Conservation (phyloP, 257 asterid genomes). For the Solanum virginianum region DNA sequence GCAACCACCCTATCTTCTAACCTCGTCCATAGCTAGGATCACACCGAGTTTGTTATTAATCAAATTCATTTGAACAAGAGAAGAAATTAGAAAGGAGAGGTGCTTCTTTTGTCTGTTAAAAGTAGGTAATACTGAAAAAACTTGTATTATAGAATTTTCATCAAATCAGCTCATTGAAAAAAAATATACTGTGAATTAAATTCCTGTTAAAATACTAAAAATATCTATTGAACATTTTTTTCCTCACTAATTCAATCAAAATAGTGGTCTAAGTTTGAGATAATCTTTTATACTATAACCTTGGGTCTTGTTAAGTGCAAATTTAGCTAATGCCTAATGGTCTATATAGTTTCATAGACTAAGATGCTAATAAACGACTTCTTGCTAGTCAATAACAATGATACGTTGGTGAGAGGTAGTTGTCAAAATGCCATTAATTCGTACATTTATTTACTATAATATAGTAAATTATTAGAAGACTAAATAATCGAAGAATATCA, state of each 20-base stretch:
- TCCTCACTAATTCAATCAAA: too few species aligned
- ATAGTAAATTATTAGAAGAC: background rate
- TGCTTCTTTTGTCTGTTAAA: too few species aligned
- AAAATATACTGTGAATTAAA: too few species aligned
- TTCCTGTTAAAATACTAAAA: too few species aligned
- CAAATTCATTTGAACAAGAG: too few species aligned
- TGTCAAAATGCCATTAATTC: background rate
- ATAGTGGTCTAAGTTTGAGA: background rate
- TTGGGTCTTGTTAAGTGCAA: background rate
- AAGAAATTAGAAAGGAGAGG: background rate
- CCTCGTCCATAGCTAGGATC: background rate
- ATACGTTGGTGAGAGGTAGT: background rate
- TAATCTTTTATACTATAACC: background rate
- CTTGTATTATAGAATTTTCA: too few species aligned
- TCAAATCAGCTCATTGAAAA: too few species aligned
- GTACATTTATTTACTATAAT: background rate
- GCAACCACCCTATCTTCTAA: background rate
- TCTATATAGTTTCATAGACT: background rate
- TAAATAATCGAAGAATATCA: background rate
- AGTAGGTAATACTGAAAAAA: too few species aligned
- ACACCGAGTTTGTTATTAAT: background rate
- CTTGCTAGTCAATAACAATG: background rate
- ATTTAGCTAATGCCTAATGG: background rate
- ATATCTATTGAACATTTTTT: too few species aligned
- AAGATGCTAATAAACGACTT: background rate